A percentile compares a stretch with the other conserved stretches of the same genome.
These are phyloP conservation scores for Botrytis paeoniae DNA, from an alignment of 2,329 filamentous ascomycete genomes.

Conservation along the genomic window DNA sequence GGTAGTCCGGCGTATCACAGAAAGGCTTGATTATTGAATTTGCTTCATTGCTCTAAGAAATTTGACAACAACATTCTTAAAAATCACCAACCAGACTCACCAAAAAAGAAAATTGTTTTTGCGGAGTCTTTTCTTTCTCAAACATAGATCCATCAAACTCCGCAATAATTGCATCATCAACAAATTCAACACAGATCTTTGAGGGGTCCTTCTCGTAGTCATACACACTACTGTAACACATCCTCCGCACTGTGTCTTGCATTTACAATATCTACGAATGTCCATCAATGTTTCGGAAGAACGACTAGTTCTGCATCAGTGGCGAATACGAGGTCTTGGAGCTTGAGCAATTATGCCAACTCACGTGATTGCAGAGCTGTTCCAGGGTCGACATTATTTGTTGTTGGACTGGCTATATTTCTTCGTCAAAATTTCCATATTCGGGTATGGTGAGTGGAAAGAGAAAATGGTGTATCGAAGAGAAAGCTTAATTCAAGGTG, in stretches of 20 bases:
- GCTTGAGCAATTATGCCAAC: neutral
- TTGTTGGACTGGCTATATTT: neutral
- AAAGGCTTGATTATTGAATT: neutral
- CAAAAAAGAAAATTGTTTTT: neutral
- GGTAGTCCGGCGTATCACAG: neutral
- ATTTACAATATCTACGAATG: neutral
- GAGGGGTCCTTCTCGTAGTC: neutral
- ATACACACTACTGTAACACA: neutral
- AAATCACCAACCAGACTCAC: neutral
- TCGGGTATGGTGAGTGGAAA: neutral
- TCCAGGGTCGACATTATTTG: neutral
- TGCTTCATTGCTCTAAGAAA: neutral
- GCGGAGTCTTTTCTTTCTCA: neutral
- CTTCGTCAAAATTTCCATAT: neutral
- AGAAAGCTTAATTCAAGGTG: neutral
- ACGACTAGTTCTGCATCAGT: neutral
- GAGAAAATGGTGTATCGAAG: neutral
- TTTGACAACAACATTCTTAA: neutral
- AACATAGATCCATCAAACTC: constrained; percentile 3
- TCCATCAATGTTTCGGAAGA: constrained; percentile 14
- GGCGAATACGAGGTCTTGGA: constrained; percentile 1
- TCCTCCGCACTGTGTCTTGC: constrained; percentile 6
- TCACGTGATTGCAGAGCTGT: neutral
- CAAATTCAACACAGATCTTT: neutral
- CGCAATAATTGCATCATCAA: constrained; percentile 7